Conservation (phyloP, 1,284 basidiomycete species). For the Singerocomus inundabilis region DNA sequence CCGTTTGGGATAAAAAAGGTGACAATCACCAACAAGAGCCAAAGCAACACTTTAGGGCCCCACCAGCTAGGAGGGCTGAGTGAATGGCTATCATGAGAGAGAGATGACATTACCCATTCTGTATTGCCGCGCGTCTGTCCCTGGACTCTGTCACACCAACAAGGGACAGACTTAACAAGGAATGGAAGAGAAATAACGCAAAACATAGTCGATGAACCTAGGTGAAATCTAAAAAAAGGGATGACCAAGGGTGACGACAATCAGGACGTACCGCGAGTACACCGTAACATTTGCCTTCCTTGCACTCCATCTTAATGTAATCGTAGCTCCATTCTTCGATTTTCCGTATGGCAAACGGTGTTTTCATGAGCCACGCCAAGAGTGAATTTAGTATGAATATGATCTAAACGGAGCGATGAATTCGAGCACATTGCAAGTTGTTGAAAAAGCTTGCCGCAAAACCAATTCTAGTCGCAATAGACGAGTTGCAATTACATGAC, state of each 20-base stretch:
- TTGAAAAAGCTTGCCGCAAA: slow-evolving; percentile 66
- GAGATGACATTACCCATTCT: slow-evolving; percentile 79
- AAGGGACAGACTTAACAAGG: slow-evolving; percentile 75
- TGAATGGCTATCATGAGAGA: not conserved
- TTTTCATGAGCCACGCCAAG: slow-evolving; percentile 95
- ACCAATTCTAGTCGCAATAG: slow-evolving; percentile 95
- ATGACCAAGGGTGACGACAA: not conserved
- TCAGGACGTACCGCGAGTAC: slow-evolving; percentile 79
- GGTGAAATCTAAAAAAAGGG: not conserved
- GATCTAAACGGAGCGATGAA: slow-evolving; percentile 50
- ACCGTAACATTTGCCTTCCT: slow-evolving; percentile 91
- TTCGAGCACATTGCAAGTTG: not conserved
- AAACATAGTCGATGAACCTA: slow-evolving; percentile 97
- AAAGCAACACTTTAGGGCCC: slow-evolving; percentile 93
- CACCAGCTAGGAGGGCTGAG: slow-evolving; percentile 73
- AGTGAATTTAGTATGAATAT: slow-evolving; percentile 97
- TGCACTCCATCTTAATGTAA: slow-evolving; percentile 98
- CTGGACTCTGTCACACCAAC: slow-evolving; percentile 89
- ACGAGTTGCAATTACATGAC: slow-evolving; percentile 98
- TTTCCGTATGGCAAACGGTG: slow-evolving; percentile 81
- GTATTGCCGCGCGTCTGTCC: slow-evolving; percentile 89
- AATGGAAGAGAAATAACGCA: slow-evolving; percentile 88
- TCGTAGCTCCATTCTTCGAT: slow-evolving; percentile 94
- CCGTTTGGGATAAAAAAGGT: slow-evolving; percentile 93
- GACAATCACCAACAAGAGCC: slow-evolving; percentile 74